Base-by-base conservation (phyloP, 2,329 filamentous ascomycete species). In the Alternaria atra region DNA sequence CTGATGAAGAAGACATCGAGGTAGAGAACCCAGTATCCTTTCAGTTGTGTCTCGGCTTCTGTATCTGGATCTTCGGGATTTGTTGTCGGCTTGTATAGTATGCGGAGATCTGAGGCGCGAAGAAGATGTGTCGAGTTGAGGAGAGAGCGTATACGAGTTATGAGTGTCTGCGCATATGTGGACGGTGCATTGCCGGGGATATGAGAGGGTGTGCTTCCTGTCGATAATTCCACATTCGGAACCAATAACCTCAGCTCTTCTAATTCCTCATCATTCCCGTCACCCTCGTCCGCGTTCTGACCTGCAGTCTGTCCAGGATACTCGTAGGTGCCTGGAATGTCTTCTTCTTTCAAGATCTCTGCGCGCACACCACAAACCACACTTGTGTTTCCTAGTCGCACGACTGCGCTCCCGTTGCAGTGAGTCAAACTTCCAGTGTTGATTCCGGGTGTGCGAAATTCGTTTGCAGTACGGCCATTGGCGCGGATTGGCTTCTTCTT, bases 1-100 rank as follows among this genome's bases (percentile, higher is more conserved):
- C 92, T 96, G 68, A 99, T 90, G 80, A 97, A 95, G 74, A 97
- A 87, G n/a, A 97, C 85, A 75, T 98, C 94, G 67, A 99, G 91
- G 79, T 97, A 97, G 20, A 99, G 87, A 9, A 92, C 90, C 95
- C 94, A 99, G 79, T 96, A 98, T 0, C 91, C 95, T 76, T 91
- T 94, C 10, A 94, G 79, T 64, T 88, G 84, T 7, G 77, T 76
- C 39, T 75, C 73, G 5, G 80, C 74, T 4, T 84, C 82, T 23
- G 85, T 82, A 17, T 83, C 78, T 58, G 86, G 82, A 32, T 82
- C 75, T 29, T 77, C 78, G n/a, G 80, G 54, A 52, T 80, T 77
- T 1, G 65, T 60, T 17, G 84, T 80, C 25, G 82, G 83, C 39
- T 84, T 83, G 71, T 91, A 86, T 83, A 86, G 89, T 77, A 98